Conservation (phyloP, 768 basidiomycete species). For the Fibroporia radiculosa region DNA sequence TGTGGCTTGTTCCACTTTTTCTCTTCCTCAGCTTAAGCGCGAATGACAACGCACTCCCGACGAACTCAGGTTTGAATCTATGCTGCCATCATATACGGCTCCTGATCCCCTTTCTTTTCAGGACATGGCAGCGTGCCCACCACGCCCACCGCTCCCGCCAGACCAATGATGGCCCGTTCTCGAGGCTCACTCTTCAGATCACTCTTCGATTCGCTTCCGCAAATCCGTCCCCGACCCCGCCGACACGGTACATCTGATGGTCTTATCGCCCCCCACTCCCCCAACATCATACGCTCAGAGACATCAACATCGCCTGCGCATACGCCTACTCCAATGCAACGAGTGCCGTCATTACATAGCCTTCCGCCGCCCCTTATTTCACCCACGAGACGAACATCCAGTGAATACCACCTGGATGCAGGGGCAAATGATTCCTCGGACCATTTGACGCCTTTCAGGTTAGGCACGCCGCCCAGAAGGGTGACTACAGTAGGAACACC, state of each 20-base stretch:
- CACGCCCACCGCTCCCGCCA: conserved; percentile 16
- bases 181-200: conserved; percentile 64
- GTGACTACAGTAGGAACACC: neutral
- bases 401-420: conserved; percentile 7
- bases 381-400: conserved; percentile 16
- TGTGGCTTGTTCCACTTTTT: conserved; percentile 89
- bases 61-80: conserved; percentile 39
- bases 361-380: conserved; percentile 16
- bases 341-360: conserved; percentile 11
- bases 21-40: conserved; percentile 93
- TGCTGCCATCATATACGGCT: neutral
- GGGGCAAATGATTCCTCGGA: neutral
- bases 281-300: conserved; percentile 9
- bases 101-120: neutral
- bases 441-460: conserved; percentile 23
- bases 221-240: conserved; percentile 34
- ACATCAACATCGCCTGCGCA: conserved; percentile 10
- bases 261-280: conserved; percentile 57
- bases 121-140: conserved; percentile 13
- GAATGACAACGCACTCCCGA: conserved; percentile 92
- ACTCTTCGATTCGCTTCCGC: conserved; percentile 42
- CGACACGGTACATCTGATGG: conserved; percentile 54
- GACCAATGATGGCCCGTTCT: conserved; percentile 25
- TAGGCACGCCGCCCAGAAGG: conserved; percentile 36
- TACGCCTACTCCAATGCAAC: conserved; percentile 11